These are phyloP conservation scores for Crithidia expoeki DNA, from an alignment of 208 protist species.

Conservation along the genomic window DNA sequence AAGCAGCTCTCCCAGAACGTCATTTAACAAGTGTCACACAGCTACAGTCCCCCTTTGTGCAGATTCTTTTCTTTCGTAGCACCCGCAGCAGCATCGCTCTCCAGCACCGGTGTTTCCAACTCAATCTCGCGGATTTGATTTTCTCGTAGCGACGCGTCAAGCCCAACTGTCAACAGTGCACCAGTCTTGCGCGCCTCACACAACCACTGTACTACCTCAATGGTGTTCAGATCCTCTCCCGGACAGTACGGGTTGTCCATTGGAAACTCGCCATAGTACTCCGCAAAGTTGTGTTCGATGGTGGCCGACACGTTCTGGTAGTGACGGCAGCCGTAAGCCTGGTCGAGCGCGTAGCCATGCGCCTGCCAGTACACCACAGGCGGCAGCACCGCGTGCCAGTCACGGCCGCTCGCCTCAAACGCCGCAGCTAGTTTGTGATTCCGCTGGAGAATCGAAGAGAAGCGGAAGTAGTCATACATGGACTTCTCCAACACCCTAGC, in stretches of 20 bases:
- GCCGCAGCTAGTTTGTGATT: constrained; percentile 20
- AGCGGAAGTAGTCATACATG: constrained; percentile 43
- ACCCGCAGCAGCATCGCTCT: background rate
- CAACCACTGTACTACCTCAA: constrained; percentile 53
- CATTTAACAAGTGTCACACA: background rate
- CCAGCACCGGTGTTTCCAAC: background rate
- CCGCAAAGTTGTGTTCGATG: constrained; percentile 63
- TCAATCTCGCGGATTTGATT: background rate
- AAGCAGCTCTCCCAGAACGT: no score
- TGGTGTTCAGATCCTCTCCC: constrained; percentile 89
- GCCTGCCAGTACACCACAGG: constrained; percentile 83
- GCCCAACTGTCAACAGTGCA: background rate
- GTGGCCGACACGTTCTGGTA: constrained; percentile 50
- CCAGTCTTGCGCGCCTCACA: constrained; percentile 41
- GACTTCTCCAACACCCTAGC: constrained; percentile 69
- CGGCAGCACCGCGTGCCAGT: constrained; percentile 46
- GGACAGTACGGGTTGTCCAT: constrained; percentile 85
- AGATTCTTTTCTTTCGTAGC: background rate
- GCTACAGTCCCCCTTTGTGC: background rate
- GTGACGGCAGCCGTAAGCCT: constrained; percentile 51
- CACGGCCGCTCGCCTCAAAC: constrained; percentile 25
- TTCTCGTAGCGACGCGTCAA: background rate
- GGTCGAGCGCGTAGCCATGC: constrained; percentile 55
- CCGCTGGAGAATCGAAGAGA: constrained; percentile 16
- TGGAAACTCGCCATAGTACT: constrained; percentile 73